Conservation (phyloP, 1,284 basidiomycete species). For the Papiliotrema terrestris region DNA sequence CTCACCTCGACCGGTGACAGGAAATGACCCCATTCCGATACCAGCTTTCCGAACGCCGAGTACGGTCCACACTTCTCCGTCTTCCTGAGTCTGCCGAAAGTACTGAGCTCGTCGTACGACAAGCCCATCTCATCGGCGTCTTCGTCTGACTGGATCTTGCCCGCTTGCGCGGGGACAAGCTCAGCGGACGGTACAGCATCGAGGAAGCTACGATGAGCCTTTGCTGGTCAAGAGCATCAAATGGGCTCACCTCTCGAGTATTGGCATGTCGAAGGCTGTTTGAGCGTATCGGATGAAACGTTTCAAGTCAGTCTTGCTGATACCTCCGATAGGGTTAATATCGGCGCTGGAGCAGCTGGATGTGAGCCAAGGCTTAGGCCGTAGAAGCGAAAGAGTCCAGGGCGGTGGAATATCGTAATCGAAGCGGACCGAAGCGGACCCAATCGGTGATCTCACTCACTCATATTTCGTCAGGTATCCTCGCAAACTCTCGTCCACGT, state of each 20-base stretch:
- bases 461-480: constrained; percentile 99
- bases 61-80: constrained; percentile 96
- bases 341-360: constrained; percentile 68
- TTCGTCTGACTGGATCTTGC: constrained; percentile 94
- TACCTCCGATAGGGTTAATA: constrained; percentile 96
- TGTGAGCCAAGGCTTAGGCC: neutral
- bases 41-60: constrained; percentile 90
- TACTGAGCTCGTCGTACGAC: constrained; percentile 96
- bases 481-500: constrained; percentile 95
- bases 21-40: constrained; percentile 78
- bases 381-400: neutral
- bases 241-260: constrained; percentile 65
- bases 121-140: constrained; percentile 96
- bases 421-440: no score
- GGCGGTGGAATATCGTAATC: no score
- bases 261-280: constrained; percentile 74
- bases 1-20: constrained; percentile 73
- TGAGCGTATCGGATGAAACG: constrained; percentile 86
- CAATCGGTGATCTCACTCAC: no score
- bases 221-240: neutral
- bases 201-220: constrained; percentile 63
- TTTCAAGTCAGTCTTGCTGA: constrained; percentile 96
- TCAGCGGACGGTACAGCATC: constrained; percentile 92
- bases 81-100: constrained; percentile 90
- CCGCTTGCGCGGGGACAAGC: constrained; percentile 81